Evolutionary conservation across 257 asterid genomes (phyloP), one percentile per base, ranked within the genome.

Genomic region (Anisodus acutangulus): DNA sequence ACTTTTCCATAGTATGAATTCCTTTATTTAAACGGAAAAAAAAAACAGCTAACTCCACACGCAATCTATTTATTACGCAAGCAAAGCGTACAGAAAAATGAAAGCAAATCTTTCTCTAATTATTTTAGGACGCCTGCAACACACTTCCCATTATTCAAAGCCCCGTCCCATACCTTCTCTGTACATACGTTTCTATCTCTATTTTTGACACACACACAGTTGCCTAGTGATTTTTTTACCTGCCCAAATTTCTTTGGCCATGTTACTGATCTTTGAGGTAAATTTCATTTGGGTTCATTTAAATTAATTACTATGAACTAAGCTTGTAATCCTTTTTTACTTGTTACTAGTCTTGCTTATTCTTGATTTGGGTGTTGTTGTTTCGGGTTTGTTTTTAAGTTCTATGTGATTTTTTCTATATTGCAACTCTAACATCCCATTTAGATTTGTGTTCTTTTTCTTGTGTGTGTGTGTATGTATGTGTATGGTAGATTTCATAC

Each of bases 91-190:
- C 26, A 63, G 11, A n/a, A 43, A 68, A 68, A 68, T 2, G 15
- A 3, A 41, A 2, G 1, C 15, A 70, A 8, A 41, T 70, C 78
- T 70, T 67, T 16, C 8, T 71, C 9, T 45, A 8, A n/a, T 31
- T 71, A 72, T 74, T 45, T 45, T 74, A 19, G 81, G 3, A 49
- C 4, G 43, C 39, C 81, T 74, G 81, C 81, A 74, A 74, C 81
- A 74, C 81, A 47, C 81, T 74, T 74, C 81, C 22, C 81, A 49
- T 74, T 47, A 74, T 49, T 74, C 81, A 49, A 49, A 72, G 80
- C 80, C 79, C 16, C 57, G 17, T 71, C 54, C 80, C 59, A 72
- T 72, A 10, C n/a, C 58, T n/a, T 47, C 37, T 70, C 59, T 72
- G 80, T 72, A 72, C 80, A 72, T 72, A 71, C 58, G 79, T 71